A percentile compares a stretch with the other conserved stretches of the same genome.
Conservation (phyloP, 2,329 filamentous ascomycete species). For the Sphaerulina musiva region DNA sequence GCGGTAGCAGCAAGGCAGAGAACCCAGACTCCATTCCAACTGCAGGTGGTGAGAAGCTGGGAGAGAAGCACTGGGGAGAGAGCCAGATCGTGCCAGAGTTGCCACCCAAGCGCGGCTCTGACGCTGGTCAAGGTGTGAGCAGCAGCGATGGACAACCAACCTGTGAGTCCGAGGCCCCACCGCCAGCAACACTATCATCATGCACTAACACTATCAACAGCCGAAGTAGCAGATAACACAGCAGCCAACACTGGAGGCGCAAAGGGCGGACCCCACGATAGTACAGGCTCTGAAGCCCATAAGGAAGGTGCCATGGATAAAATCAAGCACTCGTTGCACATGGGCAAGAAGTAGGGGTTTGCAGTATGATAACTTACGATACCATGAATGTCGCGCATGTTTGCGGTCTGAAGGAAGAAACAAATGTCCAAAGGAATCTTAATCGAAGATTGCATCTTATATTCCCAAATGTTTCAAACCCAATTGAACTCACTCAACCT, state of each 20-base stretch:
- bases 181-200: background rate
- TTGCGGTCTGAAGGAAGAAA: too few relatives aligned
- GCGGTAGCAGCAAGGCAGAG: slow-evolving; percentile 16
- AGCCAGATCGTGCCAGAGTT: slow-evolving; percentile 31
- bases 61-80: slow-evolving; percentile 33
- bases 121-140: slow-evolving; percentile 14
- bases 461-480: background rate
- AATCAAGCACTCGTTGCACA: slow-evolving; percentile 26
- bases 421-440: too few relatives aligned
- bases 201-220: background rate
- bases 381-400: background rate
- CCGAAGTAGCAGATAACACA: slow-evolving; percentile 23
- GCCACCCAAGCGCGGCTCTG: slow-evolving; percentile 14
- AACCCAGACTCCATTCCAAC: slow-evolving; percentile 30
- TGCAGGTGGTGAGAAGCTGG: slow-evolving; percentile 30
- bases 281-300: slow-evolving; percentile 5
- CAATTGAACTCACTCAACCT: slow-evolving; percentile 4
- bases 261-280: slow-evolving; percentile 6
- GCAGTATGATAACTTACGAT: background rate
- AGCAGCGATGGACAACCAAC: slow-evolving; percentile 26
- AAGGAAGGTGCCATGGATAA: slow-evolving; percentile 27
- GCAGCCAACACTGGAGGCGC: slow-evolving; percentile 27
- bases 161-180: slow-evolving; percentile 18
- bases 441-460: too few relatives aligned
- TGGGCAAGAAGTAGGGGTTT: slow-evolving; percentile 18